These are phyloP conservation scores for Silene conica DNA, from an alignment of 148 eudicot genomes.

Conservation along the genomic window DNA sequence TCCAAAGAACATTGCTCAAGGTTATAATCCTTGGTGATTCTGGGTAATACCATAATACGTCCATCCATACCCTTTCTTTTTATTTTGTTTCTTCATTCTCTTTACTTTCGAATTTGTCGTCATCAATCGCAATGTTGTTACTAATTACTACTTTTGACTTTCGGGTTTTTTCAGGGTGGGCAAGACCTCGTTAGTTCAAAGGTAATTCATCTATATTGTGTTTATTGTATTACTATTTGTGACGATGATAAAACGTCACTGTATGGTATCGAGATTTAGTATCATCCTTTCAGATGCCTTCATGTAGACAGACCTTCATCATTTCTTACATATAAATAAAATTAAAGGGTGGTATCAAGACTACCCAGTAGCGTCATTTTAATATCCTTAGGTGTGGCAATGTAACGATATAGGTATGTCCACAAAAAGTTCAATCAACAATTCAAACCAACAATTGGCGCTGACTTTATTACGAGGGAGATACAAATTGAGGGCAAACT, in stretches of 20 bases:
- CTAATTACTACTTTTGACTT: background rate
- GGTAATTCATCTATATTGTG: slow-evolving; percentile 20
- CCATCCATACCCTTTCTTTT: too few species aligned
- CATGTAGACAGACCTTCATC: too few species aligned
- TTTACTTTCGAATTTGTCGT: background rate
- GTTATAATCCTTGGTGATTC: slow-evolving; percentile 43
- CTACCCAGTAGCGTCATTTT: background rate
- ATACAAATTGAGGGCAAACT: slow-evolving; percentile 51
- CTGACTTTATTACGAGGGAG: slow-evolving; percentile 75
- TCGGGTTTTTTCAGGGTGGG: slow-evolving; percentile 39
- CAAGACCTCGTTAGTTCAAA: slow-evolving; percentile 54
- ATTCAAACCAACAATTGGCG: slow-evolving; percentile 83
- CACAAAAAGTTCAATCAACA: slow-evolving; percentile 58
- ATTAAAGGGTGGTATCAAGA: too few species aligned
- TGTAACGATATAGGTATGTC: slow-evolving; percentile 40
- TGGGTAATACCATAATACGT: slow-evolving; percentile 30
- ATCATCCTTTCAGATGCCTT: too few species aligned
- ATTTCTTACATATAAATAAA: too few species aligned
- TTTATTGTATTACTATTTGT: background rate
- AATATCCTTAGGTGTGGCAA: background rate
- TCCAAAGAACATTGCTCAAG: slow-evolving; percentile 39
- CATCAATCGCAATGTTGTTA: background rate
- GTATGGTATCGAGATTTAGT: too few species aligned
- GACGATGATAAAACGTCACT: too few species aligned
- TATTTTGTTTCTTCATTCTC: background rate